A percentile compares a stretch with the other conserved stretches of the same genome.
phyloP scores from a whole-genome alignment of 1,139 yeast genomes.

The Saccharomyces hybrid region DNA sequence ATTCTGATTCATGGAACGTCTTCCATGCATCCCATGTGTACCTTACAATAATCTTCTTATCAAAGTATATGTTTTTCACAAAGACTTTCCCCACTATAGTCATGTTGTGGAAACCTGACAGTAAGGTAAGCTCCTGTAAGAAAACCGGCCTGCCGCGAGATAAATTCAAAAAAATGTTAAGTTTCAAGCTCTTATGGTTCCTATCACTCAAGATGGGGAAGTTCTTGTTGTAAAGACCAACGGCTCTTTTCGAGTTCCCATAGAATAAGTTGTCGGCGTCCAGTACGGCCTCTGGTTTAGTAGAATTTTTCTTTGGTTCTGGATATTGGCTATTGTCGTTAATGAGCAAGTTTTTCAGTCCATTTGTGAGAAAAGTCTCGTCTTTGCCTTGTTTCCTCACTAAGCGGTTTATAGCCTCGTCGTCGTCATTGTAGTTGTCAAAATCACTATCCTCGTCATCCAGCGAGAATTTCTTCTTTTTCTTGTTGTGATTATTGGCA shows the following conservation, averaged over 20 bases:
- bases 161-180: constrained; percentile 17
- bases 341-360: neutral
- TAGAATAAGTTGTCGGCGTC: neutral
- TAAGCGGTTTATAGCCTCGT: constrained; percentile 1
- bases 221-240: constrained; percentile 10
- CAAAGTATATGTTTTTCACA: constrained; percentile 21
- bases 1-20: constrained; percentile 18
- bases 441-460: constrained; percentile 9
- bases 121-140: constrained; percentile 18
- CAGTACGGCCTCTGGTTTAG: neutral
- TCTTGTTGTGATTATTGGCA: neutral
- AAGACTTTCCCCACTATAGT: constrained; percentile 18
- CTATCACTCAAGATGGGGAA: constrained; percentile 18
- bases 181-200: constrained; percentile 15
- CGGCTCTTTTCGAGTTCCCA: neutral
- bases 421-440: constrained; percentile 3
- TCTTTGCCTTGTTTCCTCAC: neutral
- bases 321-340: neutral
- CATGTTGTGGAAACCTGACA: neutral
- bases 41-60: constrained; percentile 19
- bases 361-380: neutral
- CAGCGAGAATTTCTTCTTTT: constrained; percentile 4
- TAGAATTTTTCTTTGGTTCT: neutral
- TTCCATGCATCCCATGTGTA: constrained; percentile 23
- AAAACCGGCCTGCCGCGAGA: constrained; percentile 16